These are phyloP conservation scores for Solanum chilense DNA, from an alignment of 257 asterid genomes.

Conservation along the genomic window DNA sequence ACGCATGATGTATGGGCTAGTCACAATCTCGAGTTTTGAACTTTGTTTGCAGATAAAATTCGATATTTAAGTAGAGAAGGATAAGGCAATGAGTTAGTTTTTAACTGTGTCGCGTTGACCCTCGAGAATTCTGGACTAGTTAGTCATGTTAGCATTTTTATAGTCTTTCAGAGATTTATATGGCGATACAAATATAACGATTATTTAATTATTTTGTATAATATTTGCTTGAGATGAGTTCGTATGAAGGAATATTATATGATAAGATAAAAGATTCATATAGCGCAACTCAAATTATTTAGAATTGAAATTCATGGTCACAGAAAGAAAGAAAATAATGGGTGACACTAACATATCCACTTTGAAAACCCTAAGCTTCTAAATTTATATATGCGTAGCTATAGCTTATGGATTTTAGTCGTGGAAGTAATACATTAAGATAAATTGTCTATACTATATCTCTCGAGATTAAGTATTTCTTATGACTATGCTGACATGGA, in stretches of 20 bases:
- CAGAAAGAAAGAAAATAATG: neutral
- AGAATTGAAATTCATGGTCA: neutral
- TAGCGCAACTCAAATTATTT: neutral
- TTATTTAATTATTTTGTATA: neutral
- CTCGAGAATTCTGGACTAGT: neutral
- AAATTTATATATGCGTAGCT: neutral
- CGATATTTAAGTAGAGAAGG: neutral
- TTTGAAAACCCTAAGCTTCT: neutral
- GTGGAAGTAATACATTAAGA: neutral
- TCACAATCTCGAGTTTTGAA: neutral
- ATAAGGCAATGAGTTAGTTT: neutral
- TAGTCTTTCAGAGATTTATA: neutral
- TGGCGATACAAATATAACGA: neutral
- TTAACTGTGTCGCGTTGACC: neutral
- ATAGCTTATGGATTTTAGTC: accelerated
- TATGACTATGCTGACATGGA: accelerated
- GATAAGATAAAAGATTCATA: neutral
- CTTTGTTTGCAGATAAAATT: neutral
- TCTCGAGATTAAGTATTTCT: accelerated
- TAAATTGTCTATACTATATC: neutral
- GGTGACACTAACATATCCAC: neutral
- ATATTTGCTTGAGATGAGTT: neutral
- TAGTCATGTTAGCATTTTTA: neutral
- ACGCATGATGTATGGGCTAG: neutral
- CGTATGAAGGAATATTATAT: neutral